Base-by-base conservation (phyloP, 257 asterid genomes). In the Solanum chmielewskii region DNA sequence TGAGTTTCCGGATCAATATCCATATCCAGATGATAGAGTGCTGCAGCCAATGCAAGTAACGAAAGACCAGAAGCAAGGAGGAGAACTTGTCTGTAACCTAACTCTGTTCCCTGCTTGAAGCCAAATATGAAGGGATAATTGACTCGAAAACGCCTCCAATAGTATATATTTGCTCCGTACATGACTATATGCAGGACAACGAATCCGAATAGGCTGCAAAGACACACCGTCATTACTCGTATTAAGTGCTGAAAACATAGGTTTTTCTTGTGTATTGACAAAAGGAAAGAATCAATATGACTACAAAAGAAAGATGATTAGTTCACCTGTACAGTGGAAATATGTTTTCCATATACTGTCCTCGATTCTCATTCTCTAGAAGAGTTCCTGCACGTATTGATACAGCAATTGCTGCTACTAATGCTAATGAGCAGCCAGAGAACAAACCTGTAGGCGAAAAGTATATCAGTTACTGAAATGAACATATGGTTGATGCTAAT, bases 291-390 rank as follows among this genome's bases (percentile, higher is more conserved):
- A 33, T 78, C 84, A 27, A 47, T 9, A 78, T 10, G 18, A 47
- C 39, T 47, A 9, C 21, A 84, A 60, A 83, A 4, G 77, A 74
- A 71, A n/a, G 52, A 84, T 73, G 60, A 25, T 68, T 31, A 66
- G 77, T 52, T 49, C 70, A 96, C 99, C 98, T 95, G 60, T 95
- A 93, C 42, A 96, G 94, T 86, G 98, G 98, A 87, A 95, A 96
- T 91, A 95, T 88, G 62, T 84, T 92, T 16, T 92, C 88, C 99
- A 96, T 95, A 91, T 91, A 96, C 85, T 35, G 86, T 3, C 42
- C 88, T 29, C 92, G 90, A 64, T 88, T 93, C 29, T 41, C 88
- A 25, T 87, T 90, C 10, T 91, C 35, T 14, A 94, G 95, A 86
- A 94, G 94, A 59, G 90, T 42, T 66, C 94, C 80, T 1, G 91